A percentile compares a stretch with the other conserved stretches of the same genome.
Evolutionary conservation across 345 rosid species (phyloP).

Genomic region (Noccaea bulbosa): DNA sequence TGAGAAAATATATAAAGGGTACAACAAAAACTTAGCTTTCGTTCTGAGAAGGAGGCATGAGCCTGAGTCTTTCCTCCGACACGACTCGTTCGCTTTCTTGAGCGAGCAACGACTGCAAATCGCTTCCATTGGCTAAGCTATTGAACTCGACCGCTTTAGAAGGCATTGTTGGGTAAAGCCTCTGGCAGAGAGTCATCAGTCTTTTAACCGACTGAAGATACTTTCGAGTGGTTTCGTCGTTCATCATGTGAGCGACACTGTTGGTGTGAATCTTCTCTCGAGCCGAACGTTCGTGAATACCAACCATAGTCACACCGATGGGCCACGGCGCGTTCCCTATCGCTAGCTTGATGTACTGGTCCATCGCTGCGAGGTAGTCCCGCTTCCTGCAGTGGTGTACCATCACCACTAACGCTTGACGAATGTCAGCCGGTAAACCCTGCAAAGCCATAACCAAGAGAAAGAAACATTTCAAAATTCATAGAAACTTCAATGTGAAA

Average conservation of each 20-base stretch:
- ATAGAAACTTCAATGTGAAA: background rate
- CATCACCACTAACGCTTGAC: slow-evolving; percentile 78
- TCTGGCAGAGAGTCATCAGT: slow-evolving; percentile 93
- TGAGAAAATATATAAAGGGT: slow-evolving; percentile 3
- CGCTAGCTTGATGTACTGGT: slow-evolving; percentile 89
- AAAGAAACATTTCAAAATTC: background rate
- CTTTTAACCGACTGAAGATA: slow-evolving; percentile 93
- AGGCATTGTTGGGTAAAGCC: slow-evolving; percentile 88
- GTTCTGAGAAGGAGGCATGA: slow-evolving; percentile 73
- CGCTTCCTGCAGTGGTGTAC: slow-evolving; percentile 86
- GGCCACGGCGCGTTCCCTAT: slow-evolving; percentile 99
- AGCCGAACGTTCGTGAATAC: slow-evolving; percentile 98
- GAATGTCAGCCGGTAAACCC: slow-evolving; percentile 88
- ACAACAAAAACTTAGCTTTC: slow-evolving; percentile 46
- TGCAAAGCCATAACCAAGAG: slow-evolving; percentile 35
- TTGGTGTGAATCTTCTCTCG: slow-evolving; percentile 96
- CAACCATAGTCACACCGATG: slow-evolving; percentile 99
- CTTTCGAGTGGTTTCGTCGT: slow-evolving; percentile 96
- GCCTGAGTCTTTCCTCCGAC: slow-evolving; percentile 64
- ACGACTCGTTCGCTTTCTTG: slow-evolving; percentile 58
- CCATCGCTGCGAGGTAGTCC: slow-evolving; percentile 98
- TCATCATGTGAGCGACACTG: slow-evolving; percentile 99
- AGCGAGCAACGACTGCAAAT: slow-evolving; percentile 79
- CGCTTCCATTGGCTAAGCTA: slow-evolving; percentile 96
- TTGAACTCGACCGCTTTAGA: slow-evolving; percentile 98